Conservation (phyloP, 257 asterid genomes). For the Solanum sitiens region DNA sequence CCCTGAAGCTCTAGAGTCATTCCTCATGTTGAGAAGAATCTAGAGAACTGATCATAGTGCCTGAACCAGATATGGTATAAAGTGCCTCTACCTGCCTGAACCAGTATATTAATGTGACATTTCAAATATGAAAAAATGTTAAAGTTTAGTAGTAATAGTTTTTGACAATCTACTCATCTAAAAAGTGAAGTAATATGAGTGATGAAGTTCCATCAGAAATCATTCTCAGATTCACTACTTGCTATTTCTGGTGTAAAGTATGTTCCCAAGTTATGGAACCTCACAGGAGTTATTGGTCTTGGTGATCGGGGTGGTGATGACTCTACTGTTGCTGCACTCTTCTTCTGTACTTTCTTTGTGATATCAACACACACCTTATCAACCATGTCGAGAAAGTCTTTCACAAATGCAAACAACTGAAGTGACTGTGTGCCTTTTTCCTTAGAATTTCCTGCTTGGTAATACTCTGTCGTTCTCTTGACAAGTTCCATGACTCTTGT, state of each 20-base stretch:
- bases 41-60: background rate
- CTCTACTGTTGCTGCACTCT: conserved; percentile 9
- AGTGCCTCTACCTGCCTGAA: background rate
- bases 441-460: conserved; percentile 41
- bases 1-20: background rate
- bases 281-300: conserved; percentile 39
- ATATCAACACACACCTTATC: conserved; percentile 55
- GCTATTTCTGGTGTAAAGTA: conserved; percentile 28
- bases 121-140: background rate
- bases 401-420: conserved; percentile 54
- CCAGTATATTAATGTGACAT: background rate
- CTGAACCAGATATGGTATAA: background rate
- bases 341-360: conserved; percentile 29
- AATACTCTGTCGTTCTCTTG: conserved; percentile 55
- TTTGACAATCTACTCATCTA: background rate
- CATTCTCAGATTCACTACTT: conserved; percentile 67
- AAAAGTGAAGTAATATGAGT: background rate
- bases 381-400: conserved; percentile 56
- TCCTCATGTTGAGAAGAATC: background rate
- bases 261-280: conserved; percentile 45
- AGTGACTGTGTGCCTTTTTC: conserved; percentile 33
- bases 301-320: conserved; percentile 53
- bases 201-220: conserved; percentile 24
- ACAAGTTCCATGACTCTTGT: conserved; percentile 55
- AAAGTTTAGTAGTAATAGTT: no score